Evolutionary conservation across 805 yeast species (phyloP), one percentile per base, ranked within the genome.

Genomic region (Ogataea trehaloabstinens): DNA sequence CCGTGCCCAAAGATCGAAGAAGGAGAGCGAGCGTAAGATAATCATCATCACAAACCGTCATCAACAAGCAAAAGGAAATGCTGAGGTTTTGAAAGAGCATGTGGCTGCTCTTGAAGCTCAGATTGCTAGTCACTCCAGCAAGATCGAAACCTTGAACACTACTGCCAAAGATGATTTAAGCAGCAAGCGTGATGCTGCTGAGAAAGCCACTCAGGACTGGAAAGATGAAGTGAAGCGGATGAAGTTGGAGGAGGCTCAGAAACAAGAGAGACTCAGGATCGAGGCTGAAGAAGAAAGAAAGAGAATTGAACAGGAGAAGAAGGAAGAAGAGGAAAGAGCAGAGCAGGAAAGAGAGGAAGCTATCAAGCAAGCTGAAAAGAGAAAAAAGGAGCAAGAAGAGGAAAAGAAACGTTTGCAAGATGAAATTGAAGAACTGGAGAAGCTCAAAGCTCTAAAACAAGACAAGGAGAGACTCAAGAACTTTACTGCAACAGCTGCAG

Each of bases 101-200:
- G 68, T 74, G 34, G 70, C 66, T 31, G 58, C 62, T 15, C 60
- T 76, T 44, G 64, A 66, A 25, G 57, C 63, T 7, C 63, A 69
- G 34, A 63, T 74, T 18, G 67, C 66, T 31, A 70, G 73, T 2
- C 76, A 71, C 51, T 59, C 68, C 19, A 61, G 74, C 21, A 71
- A 71, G 45, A 60, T 74, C 42, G 49, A 59, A 11, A 42, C 56
- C 24, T 61, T 74, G 49, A 56, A 57, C 28, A 55, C 56, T 15
- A 37, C 60, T 27, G 76, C 67, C 27, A 69, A 67, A 48, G 66
- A 62, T 25, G 52, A 45, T 19, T 61, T 74, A 40, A 48, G 51
- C 3, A 35, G 43, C 1, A 64, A 73, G 47, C 64, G 71, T 40
- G 49, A 46, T 16, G 66, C 61, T 6, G 80, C 80, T 15, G 60